These are phyloP conservation scores for Haplosporangium sp. DNA, from an alignment of 371 early-diverging fungal genomes.

Conservation along the genomic window DNA sequence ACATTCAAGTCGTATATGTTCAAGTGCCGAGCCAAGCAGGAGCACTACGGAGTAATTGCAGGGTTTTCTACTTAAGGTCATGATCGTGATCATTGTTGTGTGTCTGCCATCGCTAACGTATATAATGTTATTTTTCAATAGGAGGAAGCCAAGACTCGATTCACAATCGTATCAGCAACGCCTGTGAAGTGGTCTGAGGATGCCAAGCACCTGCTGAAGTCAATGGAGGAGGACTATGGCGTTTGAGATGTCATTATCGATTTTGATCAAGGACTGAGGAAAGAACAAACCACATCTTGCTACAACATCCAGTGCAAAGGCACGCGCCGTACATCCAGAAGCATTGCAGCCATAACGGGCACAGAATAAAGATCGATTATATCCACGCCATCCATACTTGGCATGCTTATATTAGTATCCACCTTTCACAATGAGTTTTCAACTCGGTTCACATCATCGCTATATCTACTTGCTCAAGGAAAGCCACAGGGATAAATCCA, in stretches of 20 bases:
- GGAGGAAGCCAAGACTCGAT: conserved; percentile 71
- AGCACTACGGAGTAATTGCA: conserved; percentile 80
- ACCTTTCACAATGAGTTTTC: no score
- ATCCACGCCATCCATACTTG: no score
- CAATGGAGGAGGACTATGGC: conserved; percentile 58
- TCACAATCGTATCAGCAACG: conserved; percentile 57
- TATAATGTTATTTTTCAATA: conserved; percentile 30
- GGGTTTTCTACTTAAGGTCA: not conserved
- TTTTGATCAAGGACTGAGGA: not conserved
- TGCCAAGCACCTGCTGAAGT: conserved; percentile 58
- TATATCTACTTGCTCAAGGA: no score
- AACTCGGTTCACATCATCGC: no score
- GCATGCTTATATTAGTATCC: no score
- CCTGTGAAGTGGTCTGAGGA: conserved; percentile 76
- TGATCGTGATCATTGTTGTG: not conserved
- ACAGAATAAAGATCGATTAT: no score
- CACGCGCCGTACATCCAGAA: no score
- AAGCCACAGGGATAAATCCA: no score
- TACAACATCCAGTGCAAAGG: not conserved
- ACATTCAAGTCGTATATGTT: conserved; percentile 76
- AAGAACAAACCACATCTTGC: not conserved
- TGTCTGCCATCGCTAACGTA: not conserved
- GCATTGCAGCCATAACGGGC: no score
- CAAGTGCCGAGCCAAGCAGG: conserved; percentile 83
- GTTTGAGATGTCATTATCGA: conserved; percentile 9